Evolutionary conservation across 2,329 filamentous ascomycete species (phyloP).

Genomic region (Sporothrix sp.): DNA sequence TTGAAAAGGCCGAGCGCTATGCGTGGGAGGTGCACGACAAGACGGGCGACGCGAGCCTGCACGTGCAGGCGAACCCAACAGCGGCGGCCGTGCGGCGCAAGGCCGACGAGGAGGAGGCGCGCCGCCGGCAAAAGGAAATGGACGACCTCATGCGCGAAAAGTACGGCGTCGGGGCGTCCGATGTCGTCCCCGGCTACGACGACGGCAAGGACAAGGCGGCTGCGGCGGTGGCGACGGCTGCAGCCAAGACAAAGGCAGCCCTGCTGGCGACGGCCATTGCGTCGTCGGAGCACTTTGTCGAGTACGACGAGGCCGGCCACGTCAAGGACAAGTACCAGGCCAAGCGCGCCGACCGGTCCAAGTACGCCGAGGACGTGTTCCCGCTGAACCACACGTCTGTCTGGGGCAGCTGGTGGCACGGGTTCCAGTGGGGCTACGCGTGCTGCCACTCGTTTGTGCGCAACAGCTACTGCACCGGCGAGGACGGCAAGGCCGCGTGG

Average conservation of each 20-base stretch:
- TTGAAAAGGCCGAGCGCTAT: constrained; percentile 79
- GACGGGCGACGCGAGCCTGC: constrained; percentile 65
- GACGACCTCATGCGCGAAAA: constrained; percentile 66
- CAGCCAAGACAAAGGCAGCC: neutral
- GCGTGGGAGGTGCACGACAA: constrained; percentile 94
- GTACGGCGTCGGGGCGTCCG: constrained; percentile 51
- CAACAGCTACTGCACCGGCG: constrained; percentile 95
- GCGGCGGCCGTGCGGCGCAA: constrained; percentile 78
- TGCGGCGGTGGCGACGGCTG: neutral
- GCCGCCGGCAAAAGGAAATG: constrained; percentile 56
- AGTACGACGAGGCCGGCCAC: constrained; percentile 83
- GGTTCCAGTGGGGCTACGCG: constrained; percentile 91
- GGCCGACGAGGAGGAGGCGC: constrained; percentile 65
- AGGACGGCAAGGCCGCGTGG: constrained; percentile 73
- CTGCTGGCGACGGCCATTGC: constrained; percentile 59
- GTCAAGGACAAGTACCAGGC: constrained; percentile 80
- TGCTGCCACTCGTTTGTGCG: constrained; percentile 92
- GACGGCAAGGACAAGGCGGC: neutral
- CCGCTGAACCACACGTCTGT: constrained; percentile 87
- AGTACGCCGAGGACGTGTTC: constrained; percentile 80
- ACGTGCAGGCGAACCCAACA: constrained; percentile 93
- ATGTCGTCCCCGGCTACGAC: neutral
- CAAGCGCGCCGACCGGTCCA: constrained; percentile 68
- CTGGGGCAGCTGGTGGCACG: constrained; percentile 96
- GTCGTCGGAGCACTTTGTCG: constrained; percentile 79